Percentiles rank a stretch among this genome's conserved stretches.
Evolutionary conservation across 179 eudicot species (phyloP).

Genomic region (Gypsophila paniculata): DNA sequence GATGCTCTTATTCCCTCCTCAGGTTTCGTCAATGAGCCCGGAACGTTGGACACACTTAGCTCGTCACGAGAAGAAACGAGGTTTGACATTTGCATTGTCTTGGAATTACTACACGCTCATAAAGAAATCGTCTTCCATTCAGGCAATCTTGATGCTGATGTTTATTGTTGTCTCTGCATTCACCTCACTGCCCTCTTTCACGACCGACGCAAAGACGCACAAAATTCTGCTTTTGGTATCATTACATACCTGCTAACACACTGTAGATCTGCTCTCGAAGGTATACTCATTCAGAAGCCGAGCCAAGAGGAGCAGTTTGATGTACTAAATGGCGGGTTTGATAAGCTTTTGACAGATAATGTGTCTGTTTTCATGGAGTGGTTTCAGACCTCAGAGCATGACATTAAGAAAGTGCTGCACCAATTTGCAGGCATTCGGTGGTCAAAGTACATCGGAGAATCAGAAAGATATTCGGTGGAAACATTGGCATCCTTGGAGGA

Average conservation of each 20-base stretch:
- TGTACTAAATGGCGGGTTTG: slow-evolving; percentile 80
- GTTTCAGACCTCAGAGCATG: slow-evolving; percentile 57
- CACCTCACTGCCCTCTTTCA: slow-evolving; percentile 63
- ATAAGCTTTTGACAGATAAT: slow-evolving; percentile 66
- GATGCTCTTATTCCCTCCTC: slow-evolving; percentile 29
- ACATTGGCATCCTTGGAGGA: slow-evolving; percentile 69
- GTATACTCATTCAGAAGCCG: slow-evolving; percentile 65
- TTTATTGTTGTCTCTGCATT: slow-evolving; percentile 66
- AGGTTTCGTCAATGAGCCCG: background rate
- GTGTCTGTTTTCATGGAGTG: slow-evolving; percentile 61
- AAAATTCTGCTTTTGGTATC: slow-evolving; percentile 58
- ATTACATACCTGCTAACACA: slow-evolving; percentile 71
- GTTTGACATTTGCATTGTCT: slow-evolving; percentile 55
- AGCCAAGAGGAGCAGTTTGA: slow-evolving; percentile 54
- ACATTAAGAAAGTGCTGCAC: slow-evolving; percentile 62
- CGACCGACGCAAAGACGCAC: slow-evolving; percentile 51
- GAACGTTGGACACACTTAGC: background rate
- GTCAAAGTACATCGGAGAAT: slow-evolving; percentile 71
- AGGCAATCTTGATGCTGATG: slow-evolving; percentile 62
- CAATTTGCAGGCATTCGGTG: slow-evolving; percentile 74
- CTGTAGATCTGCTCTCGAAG: slow-evolving; percentile 71
- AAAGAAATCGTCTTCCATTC: slow-evolving; percentile 73
- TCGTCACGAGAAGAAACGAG: slow-evolving; percentile 42
- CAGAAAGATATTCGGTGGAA: slow-evolving; percentile 63
- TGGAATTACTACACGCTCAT: slow-evolving; percentile 79